Percentiles rank a stretch among this genome's conserved stretches.
phyloP scores from a whole-genome alignment of 78 protist species.

The Blattamonas nauphoetae region DNA sequence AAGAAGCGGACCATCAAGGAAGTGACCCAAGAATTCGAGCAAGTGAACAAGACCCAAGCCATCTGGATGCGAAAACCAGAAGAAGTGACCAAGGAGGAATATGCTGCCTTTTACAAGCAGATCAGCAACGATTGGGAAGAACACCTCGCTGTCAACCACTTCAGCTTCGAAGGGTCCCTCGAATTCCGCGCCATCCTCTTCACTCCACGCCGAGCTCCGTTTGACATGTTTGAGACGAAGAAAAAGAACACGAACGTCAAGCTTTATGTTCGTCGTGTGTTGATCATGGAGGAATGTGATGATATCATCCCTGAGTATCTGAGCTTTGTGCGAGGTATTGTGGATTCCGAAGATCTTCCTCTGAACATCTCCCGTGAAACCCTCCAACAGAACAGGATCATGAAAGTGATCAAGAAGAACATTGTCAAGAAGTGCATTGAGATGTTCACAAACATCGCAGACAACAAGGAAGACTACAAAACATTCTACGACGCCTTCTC shows the following conservation, averaged over 20 bases:
- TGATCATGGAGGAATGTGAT: slow-evolving; percentile 68
- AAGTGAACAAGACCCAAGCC: slow-evolving; percentile 80
- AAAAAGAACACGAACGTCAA: slow-evolving; percentile 51
- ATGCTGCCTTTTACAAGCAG: slow-evolving; percentile 81
- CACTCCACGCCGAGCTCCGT: slow-evolving; percentile 77
- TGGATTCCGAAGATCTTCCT: slow-evolving; percentile 95
- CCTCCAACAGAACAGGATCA: slow-evolving; percentile 56
- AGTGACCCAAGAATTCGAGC: slow-evolving; percentile 54
- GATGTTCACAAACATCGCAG: slow-evolving; percentile 62
- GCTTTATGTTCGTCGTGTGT: slow-evolving; percentile 91
- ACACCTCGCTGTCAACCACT: slow-evolving; percentile 78
- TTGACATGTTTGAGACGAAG: slow-evolving; percentile 45
- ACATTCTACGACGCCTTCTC: slow-evolving; percentile 76
- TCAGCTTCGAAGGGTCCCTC: slow-evolving; percentile 65
- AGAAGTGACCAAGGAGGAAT: slow-evolving; percentile 83
- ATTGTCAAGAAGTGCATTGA: slow-evolving; percentile 76
- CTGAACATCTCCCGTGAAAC: slow-evolving; percentile 94
- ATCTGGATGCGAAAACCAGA: slow-evolving; percentile 87
- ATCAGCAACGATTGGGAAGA: slow-evolving; percentile 57
- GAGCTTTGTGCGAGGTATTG: slow-evolving; percentile 83
- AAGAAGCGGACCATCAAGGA: no score
- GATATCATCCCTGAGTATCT: slow-evolving; percentile 93
- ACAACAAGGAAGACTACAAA: slow-evolving; percentile 37
- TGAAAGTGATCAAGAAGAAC: slow-evolving; percentile 70
- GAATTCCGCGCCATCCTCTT: slow-evolving; percentile 79